Conservation (phyloP, 129 eudicot species). For the Flaveria ramosissima region DNA sequence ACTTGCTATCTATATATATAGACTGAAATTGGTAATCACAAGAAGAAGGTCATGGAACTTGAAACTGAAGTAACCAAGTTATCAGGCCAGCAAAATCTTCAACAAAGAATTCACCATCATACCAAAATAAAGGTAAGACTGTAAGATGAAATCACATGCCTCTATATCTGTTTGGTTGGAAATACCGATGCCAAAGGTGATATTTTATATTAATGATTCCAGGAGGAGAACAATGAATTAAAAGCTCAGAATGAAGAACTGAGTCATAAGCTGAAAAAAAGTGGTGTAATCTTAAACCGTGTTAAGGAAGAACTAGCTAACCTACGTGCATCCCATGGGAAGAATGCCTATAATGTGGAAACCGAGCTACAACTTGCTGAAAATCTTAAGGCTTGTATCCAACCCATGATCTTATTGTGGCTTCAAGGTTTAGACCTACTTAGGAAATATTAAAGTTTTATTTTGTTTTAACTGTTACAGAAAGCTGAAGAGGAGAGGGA, state of each 20-base stretch:
- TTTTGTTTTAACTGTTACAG: conserved; percentile 38
- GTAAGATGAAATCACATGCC: not conserved
- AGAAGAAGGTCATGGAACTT: conserved; percentile 66
- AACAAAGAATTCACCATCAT: conserved; percentile 96
- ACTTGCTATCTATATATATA: conserved; percentile 22
- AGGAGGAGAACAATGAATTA: conserved; percentile 89
- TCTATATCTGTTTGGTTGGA: not conserved
- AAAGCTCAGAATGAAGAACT: conserved; percentile 78
- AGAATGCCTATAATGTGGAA: conserved; percentile 57
- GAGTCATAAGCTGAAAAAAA: conserved; percentile 51
- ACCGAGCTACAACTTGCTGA: conserved; percentile 53
- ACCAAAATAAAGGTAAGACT: conserved; percentile 82
- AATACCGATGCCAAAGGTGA: conserved; percentile 8
- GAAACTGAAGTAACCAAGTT: conserved; percentile 74
- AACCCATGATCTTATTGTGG: not conserved
- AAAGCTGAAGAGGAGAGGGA: conserved; percentile 77
- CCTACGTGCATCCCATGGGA: conserved; percentile 59
- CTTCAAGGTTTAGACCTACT: not conserved
- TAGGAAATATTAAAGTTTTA: conserved; percentile 7
- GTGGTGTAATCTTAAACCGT: conserved; percentile 55
- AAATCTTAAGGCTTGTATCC: conserved; percentile 66
- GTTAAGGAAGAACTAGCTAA: conserved; percentile 67
- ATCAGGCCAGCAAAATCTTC: conserved; percentile 95
- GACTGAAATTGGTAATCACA: conserved; percentile 63
- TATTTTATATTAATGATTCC: conserved; percentile 21